These are phyloP conservation scores for Bisporella sp. DNA, from an alignment of 2,329 filamentous ascomycete species.

Conservation along the genomic window DNA sequence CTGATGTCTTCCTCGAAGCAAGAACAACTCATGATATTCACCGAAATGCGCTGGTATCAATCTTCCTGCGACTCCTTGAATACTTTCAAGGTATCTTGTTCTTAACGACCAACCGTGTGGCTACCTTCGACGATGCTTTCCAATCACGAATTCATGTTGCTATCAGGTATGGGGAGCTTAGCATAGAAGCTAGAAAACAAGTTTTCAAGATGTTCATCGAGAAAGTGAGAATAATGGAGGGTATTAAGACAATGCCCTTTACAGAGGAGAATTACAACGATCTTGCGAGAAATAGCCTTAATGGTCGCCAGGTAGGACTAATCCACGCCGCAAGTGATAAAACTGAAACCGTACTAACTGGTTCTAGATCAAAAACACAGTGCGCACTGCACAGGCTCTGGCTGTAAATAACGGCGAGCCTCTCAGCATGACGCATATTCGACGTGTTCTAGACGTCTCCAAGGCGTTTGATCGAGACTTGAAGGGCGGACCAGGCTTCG, in stretches of 20 bases:
- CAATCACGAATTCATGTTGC: constrained; percentile 83
- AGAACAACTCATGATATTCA: constrained; percentile 77
- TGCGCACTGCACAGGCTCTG: constrained; percentile 75
- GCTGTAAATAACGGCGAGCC: constrained; percentile 67
- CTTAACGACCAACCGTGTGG: constrained; percentile 80
- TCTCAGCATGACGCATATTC: constrained; percentile 73
- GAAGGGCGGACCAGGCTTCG: constrained; percentile 71
- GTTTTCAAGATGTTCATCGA: constrained; percentile 84
- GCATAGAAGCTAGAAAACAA: constrained; percentile 62
- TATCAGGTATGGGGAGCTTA: constrained; percentile 70
- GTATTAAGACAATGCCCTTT: constrained; percentile 53
- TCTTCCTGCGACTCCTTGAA: constrained; percentile 80
- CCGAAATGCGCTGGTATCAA: constrained; percentile 77
- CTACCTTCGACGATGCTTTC: constrained; percentile 87
- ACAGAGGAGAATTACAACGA: constrained; percentile 59
- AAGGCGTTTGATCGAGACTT: constrained; percentile 79
- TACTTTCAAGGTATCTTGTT: constrained; percentile 89
- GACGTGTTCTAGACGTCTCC: constrained; percentile 75
- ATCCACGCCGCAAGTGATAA: neutral
- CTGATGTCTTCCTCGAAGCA: constrained; percentile 78
- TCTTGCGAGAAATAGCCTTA: constrained; percentile 62
- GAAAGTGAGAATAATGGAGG: constrained; percentile 59
- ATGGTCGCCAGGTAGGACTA: constrained; percentile 53
- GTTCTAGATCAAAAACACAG: constrained; percentile 71
- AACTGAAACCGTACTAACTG: too few relatives aligned